Evolutionary conservation across 2,329 filamentous ascomycete genomes (phyloP).

Genomic region (Magnaporthiopsis poae): DNA sequence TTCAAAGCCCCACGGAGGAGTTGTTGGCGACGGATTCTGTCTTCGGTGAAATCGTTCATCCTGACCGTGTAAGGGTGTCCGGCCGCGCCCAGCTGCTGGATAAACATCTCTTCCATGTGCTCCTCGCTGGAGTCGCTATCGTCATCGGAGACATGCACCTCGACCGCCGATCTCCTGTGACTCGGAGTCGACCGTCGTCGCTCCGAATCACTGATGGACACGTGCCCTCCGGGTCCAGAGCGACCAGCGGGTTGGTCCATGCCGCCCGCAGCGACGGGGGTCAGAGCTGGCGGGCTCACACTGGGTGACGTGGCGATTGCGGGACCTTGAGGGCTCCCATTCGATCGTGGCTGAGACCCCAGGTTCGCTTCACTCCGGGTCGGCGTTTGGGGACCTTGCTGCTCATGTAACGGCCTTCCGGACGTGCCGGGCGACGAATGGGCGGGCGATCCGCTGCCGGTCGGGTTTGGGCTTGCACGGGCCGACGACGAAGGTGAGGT

Average conservation of each 20-base stretch:
- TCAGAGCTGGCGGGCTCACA: not conserved
- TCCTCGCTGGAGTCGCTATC: slow-evolving; percentile 2
- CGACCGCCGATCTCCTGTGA: slow-evolving; percentile 4
- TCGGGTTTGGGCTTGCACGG: not conserved
- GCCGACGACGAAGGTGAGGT: not conserved
- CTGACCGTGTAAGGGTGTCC: slow-evolving; percentile 1
- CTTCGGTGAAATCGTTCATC: slow-evolving; percentile 18
- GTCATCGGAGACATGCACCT: slow-evolving; percentile 4
- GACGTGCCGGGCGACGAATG: not conserved
- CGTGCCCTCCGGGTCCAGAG: not conserved
- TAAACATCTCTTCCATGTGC: slow-evolving; percentile 2
- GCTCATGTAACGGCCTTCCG: not conserved
- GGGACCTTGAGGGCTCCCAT: not conserved
- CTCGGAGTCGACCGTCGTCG: slow-evolving; percentile 1
- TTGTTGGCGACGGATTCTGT: slow-evolving; percentile 31
- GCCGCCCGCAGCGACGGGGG: not conserved
- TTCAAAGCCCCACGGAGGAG: slow-evolving; percentile 33
- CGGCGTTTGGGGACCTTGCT: not conserved
- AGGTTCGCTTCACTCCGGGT: not conserved
- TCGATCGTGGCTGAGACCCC: not conserved
- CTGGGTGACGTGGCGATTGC: not conserved
- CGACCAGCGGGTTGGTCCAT: not conserved
- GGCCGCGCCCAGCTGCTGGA: slow-evolving; percentile 4
- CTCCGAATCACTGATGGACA: not conserved
- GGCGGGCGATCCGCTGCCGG: not conserved